phyloP scores from a whole-genome alignment of 345 rosid genomes.

The Brassica incana region DNA sequence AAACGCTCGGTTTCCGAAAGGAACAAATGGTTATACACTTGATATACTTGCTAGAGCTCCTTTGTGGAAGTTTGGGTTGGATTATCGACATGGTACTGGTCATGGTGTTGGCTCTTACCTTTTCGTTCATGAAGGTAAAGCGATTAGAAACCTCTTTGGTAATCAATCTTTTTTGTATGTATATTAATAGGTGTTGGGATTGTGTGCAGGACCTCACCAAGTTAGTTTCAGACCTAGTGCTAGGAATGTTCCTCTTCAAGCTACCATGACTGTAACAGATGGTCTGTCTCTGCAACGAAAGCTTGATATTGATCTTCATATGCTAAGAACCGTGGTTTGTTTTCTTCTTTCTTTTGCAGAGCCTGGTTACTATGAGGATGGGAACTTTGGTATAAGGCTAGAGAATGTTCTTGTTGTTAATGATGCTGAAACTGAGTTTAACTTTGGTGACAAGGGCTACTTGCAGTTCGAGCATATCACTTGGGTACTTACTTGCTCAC shows the following conservation, averaged over 20 bases:
- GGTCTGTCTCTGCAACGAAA: conserved; percentile 57
- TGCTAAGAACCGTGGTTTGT: not conserved
- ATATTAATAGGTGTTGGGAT: conserved; percentile 13
- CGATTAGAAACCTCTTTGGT: conserved; percentile 13
- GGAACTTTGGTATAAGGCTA: conserved; percentile 88
- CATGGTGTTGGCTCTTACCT: conserved; percentile 98
- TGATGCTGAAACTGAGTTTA: conserved; percentile 71
- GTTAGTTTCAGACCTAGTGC: conserved; percentile 87
- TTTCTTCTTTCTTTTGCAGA: conserved; percentile 39
- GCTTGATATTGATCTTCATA: not conserved
- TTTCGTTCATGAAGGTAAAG: conserved; percentile 90
- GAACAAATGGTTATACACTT: conserved; percentile 82
- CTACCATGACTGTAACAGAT: conserved; percentile 98
- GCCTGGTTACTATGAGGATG: conserved; percentile 95
- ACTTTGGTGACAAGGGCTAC: conserved; percentile 92
- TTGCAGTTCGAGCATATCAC: conserved; percentile 91
- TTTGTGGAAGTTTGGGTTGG: conserved; percentile 90
- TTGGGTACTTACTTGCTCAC: conserved; percentile 61
- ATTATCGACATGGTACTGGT: conserved; percentile 97
- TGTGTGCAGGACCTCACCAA: conserved; percentile 83
- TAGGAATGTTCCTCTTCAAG: conserved; percentile 83
- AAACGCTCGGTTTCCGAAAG: conserved; percentile 83
- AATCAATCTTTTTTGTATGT: conserved; percentile 1
- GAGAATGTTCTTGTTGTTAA: conserved; percentile 89
- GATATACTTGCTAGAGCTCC: conserved; percentile 94